These are phyloP conservation scores for Penicillium manginii DNA, from an alignment of 495 filamentous ascomycete species.

Conservation along the genomic window DNA sequence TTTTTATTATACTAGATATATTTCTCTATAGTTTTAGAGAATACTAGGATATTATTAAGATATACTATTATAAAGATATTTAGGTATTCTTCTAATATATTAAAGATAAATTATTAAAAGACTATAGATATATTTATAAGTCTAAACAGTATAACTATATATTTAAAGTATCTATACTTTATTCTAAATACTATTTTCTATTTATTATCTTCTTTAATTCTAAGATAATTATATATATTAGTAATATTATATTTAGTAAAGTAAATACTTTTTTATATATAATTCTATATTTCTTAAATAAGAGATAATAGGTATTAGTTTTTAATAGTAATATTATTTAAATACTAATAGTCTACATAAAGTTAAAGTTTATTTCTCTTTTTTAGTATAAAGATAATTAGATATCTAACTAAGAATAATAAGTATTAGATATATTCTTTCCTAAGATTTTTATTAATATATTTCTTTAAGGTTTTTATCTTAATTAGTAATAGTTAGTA, in stretches of 20 bases:
- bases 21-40: not conserved
- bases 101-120: conserved; percentile 39
- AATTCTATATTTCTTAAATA: conserved; percentile 18
- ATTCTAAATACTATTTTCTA: conserved; percentile 41
- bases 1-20: not conserved
- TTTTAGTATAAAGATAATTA: conserved; percentile 29
- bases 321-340: conserved; percentile 26
- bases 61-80: conserved; percentile 34
- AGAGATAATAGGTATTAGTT: conserved; percentile 22
- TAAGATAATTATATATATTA: conserved; percentile 10
- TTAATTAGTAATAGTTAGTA: not conserved
- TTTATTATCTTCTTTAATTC: conserved; percentile 20
- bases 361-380: conserved; percentile 17
- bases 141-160: conserved; percentile 24
- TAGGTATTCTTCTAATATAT: conserved; percentile 25
- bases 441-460: conserved; percentile 23
- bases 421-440: conserved; percentile 20
- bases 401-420: conserved; percentile 13
- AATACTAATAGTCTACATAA: conserved; percentile 23
- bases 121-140: conserved; percentile 17
- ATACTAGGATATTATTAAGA: conserved; percentile 43
- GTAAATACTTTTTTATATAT: conserved; percentile 15
- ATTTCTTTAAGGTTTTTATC: conserved; percentile 7
- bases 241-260: conserved; percentile 25
- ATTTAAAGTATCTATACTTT: conserved; percentile 29